Evolutionary conservation across 306 rosid genomes (phyloP).

Genomic region (Fragaria vesca): DNA sequence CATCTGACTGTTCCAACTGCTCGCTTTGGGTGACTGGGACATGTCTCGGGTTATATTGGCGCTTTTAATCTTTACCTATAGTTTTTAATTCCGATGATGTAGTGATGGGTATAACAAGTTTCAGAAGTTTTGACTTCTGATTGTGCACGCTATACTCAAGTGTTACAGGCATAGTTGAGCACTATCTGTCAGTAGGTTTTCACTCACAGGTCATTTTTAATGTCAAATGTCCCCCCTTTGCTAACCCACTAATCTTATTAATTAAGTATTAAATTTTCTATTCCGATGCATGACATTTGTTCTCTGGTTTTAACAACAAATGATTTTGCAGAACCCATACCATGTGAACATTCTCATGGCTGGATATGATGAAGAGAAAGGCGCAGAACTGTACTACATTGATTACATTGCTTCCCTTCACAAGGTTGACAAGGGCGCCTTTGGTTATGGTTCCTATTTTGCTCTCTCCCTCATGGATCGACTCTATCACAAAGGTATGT

Average conservation of each 20-base stretch:
- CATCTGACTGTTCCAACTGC: not conserved
- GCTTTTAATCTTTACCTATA: too few species aligned
- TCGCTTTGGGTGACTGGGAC: not conserved
- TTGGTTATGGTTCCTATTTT: constrained; percentile 90
- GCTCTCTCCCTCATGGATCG: constrained; percentile 92
- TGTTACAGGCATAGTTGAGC: not conserved
- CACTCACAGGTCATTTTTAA: not conserved
- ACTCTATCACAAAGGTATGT: constrained; percentile 83
- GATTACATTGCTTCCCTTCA: constrained; percentile 95
- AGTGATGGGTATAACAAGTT: not conserved
- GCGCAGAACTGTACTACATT: constrained; percentile 78
- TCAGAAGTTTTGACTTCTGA: constrained; percentile 15
- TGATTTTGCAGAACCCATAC: constrained; percentile 71
- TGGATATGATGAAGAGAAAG: constrained; percentile 87
- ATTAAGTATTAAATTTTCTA: constrained; percentile 12
- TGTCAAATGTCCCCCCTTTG: not conserved
- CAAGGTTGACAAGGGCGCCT: constrained; percentile 98
- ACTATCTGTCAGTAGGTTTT: constrained; percentile 19
- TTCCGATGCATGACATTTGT: constrained; percentile 9
- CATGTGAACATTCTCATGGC: constrained; percentile 84
- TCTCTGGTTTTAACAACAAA: not conserved
- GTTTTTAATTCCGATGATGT: not conserved
- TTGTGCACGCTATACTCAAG: constrained; percentile 27
- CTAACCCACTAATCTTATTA: not conserved
- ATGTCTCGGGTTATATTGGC: not conserved